Base-by-base conservation (phyloP, 2,329 filamentous ascomycete species). In the Cryphonectria radicalis region DNA sequence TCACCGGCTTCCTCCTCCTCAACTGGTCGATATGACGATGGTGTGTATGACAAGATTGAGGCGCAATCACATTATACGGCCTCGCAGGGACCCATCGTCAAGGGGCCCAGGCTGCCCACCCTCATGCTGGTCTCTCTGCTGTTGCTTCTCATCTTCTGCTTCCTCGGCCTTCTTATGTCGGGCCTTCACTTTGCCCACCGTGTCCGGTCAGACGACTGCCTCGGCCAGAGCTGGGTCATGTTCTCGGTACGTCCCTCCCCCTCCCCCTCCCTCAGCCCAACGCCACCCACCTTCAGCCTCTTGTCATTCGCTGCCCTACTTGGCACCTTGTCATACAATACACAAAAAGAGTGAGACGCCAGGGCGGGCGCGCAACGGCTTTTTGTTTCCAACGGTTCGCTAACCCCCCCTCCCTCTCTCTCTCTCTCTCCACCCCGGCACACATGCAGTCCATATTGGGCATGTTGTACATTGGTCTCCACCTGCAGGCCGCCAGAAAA, bases 401-500 rank as follows among this genome's bases (percentile, higher is more conserved):
- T 71, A 60, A 71, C 46, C 68, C 50, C 42, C 4, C 63, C 28
- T 28, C 28, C 2, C 28, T 28, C n/a, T n/a, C n/a, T n/a, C n/a
- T 32, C 28, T 32, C 28, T 32, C 32, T 32, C 37, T 17, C 43
- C 22, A 19, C 43, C 17, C 43, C 17, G 14, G 1, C 42, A 3
- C 17, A 17, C 19, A 5, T 3, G 57, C 55, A 79, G 78, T 77
- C 76, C 28, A 74, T 80, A 13, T 74, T 81, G 14, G 76, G 77
- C 0, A 67, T 80, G 1, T 69, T 78, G 22, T 81, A 81, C 68
- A 73, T 80, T 50, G 65, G 69, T n/a, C 72, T 80, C 4, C 77
- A 81, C 63, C 17, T 78, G n/a, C 65, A 76, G 13, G 77, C 79
- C 0, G 75, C 79, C 1, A 68, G 73, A 11, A 74, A 72, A 22